Conservation (phyloP, 164 flowering plant species). For the Vitis labrusca region DNA sequence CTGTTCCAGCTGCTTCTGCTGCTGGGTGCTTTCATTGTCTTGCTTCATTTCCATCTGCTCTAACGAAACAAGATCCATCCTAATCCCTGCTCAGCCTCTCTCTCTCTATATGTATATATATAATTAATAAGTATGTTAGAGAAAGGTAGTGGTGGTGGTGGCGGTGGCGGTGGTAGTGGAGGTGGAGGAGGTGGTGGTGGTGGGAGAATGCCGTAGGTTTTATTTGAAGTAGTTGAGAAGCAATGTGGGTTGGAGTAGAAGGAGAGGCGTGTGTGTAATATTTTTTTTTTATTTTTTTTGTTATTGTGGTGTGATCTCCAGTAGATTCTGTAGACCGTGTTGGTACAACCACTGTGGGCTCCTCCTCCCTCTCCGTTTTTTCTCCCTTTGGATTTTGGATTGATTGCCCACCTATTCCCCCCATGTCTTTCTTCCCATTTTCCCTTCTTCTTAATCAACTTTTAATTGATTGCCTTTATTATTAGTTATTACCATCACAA, state of each 20-base stretch:
- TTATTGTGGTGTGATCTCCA: constrained; percentile 18
- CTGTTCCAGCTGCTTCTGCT: constrained; percentile 4
- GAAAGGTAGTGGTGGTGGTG: constrained; percentile 3
- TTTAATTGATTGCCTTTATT: too few species aligned
- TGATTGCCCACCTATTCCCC: constrained; percentile 28
- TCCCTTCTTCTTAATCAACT: neutral
- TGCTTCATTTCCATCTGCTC: neutral
- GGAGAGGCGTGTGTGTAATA: neutral
- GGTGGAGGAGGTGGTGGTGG: neutral
- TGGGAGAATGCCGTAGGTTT: constrained; percentile 6
- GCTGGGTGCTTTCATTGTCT: neutral
- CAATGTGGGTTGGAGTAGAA: neutral
- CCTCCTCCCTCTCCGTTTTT: constrained; percentile 11
- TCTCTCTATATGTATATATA: too few species aligned
- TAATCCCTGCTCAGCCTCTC: too few species aligned
- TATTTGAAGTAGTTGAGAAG: constrained; percentile 20
- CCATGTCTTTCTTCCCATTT: constrained; percentile 16
- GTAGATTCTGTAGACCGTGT: constrained; percentile 33
- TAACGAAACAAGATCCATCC: too few species aligned
- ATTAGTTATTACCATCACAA: too few species aligned
- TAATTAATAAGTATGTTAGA: neutral
- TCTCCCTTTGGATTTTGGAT: constrained; percentile 20
- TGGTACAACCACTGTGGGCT: constrained; percentile 27
- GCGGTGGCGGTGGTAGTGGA: neutral
- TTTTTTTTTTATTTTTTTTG: neutral